These are phyloP conservation scores for Saprolegnia diclina DNA, from an alignment of 352 stramenopile genomes.

Conservation along the genomic window DNA sequence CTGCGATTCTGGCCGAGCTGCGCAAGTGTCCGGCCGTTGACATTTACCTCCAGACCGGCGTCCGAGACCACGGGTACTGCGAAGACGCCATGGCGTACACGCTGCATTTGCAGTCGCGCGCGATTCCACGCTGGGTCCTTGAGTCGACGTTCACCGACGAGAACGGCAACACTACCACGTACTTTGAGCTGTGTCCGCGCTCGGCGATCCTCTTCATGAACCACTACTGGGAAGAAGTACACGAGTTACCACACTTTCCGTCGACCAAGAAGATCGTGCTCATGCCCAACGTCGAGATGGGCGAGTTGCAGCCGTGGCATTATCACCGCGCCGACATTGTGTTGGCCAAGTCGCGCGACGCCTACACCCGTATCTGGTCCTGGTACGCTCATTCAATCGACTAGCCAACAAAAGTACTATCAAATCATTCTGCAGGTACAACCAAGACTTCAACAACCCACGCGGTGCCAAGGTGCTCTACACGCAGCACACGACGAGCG, in stretches of 20 bases:
- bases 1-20: background rate
- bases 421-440: too few relatives aligned
- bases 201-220: constrained; percentile 54
- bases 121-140: constrained; percentile 41
- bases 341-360: constrained; percentile 51
- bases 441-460: constrained; percentile 40
- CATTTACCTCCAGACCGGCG: constrained; percentile 42
- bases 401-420: too few relatives aligned
- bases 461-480: constrained; percentile 43
- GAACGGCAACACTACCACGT: constrained; percentile 24
- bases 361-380: constrained; percentile 34
- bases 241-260: constrained; percentile 28
- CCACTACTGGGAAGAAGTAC: constrained; percentile 42
- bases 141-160: constrained; percentile 7
- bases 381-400: too few relatives aligned
- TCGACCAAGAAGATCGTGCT: constrained; percentile 30
- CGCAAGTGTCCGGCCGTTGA: constrained; percentile 43
- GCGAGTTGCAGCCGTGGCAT: constrained; percentile 37
- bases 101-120: constrained; percentile 34
- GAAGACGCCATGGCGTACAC: constrained; percentile 55
- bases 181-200: constrained; percentile 48
- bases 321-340: constrained; percentile 48
- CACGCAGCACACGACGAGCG: constrained; percentile 48
- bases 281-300: constrained; percentile 46
- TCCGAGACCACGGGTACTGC: constrained; percentile 58